Base-by-base conservation (phyloP, 345 rosid species). In the Psidium friedrichsthalianum region DNA sequence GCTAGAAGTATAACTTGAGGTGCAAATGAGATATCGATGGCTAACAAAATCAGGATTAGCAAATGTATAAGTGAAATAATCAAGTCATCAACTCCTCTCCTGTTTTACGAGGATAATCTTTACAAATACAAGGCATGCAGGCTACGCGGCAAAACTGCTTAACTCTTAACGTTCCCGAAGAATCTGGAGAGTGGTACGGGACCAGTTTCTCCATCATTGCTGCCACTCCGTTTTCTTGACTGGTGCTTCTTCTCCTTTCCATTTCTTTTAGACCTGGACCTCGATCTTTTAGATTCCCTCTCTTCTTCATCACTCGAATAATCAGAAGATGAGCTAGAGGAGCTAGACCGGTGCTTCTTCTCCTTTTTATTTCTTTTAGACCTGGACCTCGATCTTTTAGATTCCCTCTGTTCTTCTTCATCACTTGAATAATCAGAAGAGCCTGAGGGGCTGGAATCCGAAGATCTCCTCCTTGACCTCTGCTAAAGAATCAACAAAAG, bases 161-260 rank as follows among this genome's bases (percentile, higher is more conserved):
- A 95, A 87, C 90, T 93, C 90, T 95, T 97, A 84, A 90, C 83
- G 89, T 87, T 96, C 84, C 86, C 98, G 83, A 98, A 98, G 95
- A 96, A 95, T 90, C 86, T 96, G 52, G 99, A 96, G 82, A 98
- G 98, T 9, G 97, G 97, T 25, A 98, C 94, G 22, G 98, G 99
- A 53, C 98, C 99, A 1, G 88, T 89, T 83, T 86, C 94, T 55
- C 94, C 93, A 74, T 89, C 92, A 15, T 86, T 91, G 40, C 86
- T 89, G 83, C 90, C 85, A 12, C 90, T 90, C 85, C 84, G 92
- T 91, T 93, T 96, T 89, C 92, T 90, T 82, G 96, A 91, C 84
- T 86, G 90, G 86, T 90, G 96, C 92, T 92, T 95, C 93, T 91
- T 98, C 84, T 94, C 95, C 89, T 93, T 95, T 90, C 86, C 92